Base-by-base conservation (phyloP, 2,329 filamentous ascomycete genomes). In the Hymenoscyphus albidus region DNA sequence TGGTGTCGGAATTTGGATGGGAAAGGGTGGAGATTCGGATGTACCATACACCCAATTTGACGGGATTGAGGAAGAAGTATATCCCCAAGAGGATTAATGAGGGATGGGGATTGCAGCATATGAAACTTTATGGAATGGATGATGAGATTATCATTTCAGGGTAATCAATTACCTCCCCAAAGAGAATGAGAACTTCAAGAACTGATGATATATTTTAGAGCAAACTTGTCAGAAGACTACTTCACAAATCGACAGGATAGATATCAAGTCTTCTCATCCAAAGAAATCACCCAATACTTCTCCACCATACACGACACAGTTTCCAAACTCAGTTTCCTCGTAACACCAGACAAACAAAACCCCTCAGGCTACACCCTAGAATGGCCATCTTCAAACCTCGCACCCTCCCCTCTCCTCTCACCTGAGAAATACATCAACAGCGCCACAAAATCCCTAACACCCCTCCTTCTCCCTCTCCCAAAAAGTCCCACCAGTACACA, bases 31-130 rank as follows among this genome's bases (percentile, higher is more conserved):
- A 97, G 74, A 87, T 99, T 68, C 90, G 93, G 71, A 96, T 99
- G 93, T 99, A 96, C 75, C 95, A 99, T 77, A 99, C 95, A 0
- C 95, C 95, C 0, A 99, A 99, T 73, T 79, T 99, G 68, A 96
- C 91, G 2, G 95, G 95, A 0, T 71, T 96, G 64, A 86, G 89
- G 60, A 98, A 98, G 78, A 88, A 88, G 72, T 81, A 91, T 70
- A 86, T 98, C 1, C 95, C 95, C 0, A 91, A 87, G 74, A 85
- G 95, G 22, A 94, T 99, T 75, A 99, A 99, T 71, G 95, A 99
- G 78, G 95, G 95, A 18, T 99, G 95, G 95, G 95, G 95, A 0
- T 79, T 99, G 67, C 95, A 99, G 76, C 95, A 99, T 75, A 99
- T 99, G 94, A 99, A 99, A 82, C 82, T 99, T 0, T 99, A 99